Evolutionary conservation across 106 monocot species (phyloP).

Genomic region (Platanthera guangdongensis): DNA sequence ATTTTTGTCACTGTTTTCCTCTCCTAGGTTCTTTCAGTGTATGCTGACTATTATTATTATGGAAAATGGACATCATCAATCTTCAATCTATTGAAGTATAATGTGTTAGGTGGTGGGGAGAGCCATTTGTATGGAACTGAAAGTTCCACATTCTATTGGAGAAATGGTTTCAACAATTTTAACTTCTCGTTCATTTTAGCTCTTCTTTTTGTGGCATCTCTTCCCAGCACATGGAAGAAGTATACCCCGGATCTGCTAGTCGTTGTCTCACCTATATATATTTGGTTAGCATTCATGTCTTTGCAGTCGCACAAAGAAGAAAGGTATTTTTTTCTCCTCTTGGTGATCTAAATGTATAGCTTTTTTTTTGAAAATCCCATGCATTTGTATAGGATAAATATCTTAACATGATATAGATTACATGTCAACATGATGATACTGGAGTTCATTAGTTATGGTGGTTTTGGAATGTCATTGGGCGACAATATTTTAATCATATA

Average conservation of each 20-base stretch:
- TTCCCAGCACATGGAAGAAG: slow-evolving; percentile 70
- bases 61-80: slow-evolving; percentile 90
- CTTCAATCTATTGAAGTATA: slow-evolving; percentile 79
- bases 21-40: slow-evolving; percentile 58
- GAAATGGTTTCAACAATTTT: slow-evolving; percentile 97
- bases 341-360: background rate
- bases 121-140: slow-evolving; percentile 98
- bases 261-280: slow-evolving; percentile 81
- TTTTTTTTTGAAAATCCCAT: background rate
- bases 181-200: slow-evolving; percentile 83
- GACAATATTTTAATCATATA: background rate
- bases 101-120: slow-evolving; percentile 88
- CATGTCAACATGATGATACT: slow-evolving; percentile 1
- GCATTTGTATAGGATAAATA: background rate
- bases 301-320: slow-evolving; percentile 98
- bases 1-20: slow-evolving; percentile 10
- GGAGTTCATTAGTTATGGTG: background rate
- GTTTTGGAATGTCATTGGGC: background rate
- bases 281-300: slow-evolving; percentile 97
- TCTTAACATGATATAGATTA: background rate
- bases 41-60: slow-evolving; percentile 66
- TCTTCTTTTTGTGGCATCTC: slow-evolving; percentile 55
- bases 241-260: slow-evolving; percentile 68
- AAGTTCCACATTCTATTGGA: slow-evolving; percentile 65
- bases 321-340: slow-evolving; percentile 35